phyloP scores from a whole-genome alignment of 2,329 filamentous ascomycete species.

The Dactylellina sp. region DNA sequence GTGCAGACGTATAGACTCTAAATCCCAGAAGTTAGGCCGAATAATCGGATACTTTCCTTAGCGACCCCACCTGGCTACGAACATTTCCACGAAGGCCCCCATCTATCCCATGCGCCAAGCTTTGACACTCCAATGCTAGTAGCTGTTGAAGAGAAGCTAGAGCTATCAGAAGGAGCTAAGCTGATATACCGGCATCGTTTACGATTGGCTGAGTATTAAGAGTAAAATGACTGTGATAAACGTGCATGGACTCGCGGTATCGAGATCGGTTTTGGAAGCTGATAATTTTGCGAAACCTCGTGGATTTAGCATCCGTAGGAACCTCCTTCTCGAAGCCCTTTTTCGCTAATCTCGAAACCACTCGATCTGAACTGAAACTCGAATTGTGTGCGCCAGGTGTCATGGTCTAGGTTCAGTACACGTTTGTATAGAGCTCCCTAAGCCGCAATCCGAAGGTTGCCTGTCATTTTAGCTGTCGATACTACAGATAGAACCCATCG shows the following conservation, averaged over 20 bases:
- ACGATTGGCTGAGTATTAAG: constrained; percentile 3
- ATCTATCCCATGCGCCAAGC: constrained; percentile 6
- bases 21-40: not conserved
- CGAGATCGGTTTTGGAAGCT: not conserved
- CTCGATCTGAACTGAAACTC: constrained; percentile 2
- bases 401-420: not conserved
- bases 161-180: not conserved
- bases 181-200: not conserved
- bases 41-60: constrained; percentile 2
- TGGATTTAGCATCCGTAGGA: not conserved
- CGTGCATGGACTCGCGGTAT: not conserved
- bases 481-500: not conserved
- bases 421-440: not conserved
- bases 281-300: constrained; percentile 1
- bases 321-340: not conserved
- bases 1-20: too few species aligned
- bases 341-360: constrained; percentile 12
- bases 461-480: not conserved
- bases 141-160: not conserved
- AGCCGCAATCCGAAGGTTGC: not conserved
- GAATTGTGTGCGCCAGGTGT: not conserved
- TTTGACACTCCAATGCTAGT: constrained; percentile 3
- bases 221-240: not conserved
- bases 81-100: not conserved
- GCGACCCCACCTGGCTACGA: constrained; percentile 6